Conservation (phyloP, 202 grass and related monocot species). For the Setaria viridis region DNA sequence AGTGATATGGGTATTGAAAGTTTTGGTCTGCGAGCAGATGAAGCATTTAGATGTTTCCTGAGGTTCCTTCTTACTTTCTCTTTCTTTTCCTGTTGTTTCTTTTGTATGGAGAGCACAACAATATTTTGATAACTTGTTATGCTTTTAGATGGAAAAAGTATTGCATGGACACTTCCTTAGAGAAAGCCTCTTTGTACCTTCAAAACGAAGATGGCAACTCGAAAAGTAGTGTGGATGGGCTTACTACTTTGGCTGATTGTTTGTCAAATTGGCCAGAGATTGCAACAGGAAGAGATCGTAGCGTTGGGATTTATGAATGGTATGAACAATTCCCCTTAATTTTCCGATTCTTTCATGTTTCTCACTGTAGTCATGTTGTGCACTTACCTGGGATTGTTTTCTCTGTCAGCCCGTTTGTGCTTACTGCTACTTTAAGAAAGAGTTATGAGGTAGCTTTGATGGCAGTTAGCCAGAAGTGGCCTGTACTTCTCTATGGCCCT, state of each 20-base stretch:
- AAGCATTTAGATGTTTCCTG: constrained; percentile 72
- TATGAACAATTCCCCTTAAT: constrained; percentile 46
- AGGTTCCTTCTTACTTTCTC: constrained; percentile 58
- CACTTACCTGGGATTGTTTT: constrained; percentile 40
- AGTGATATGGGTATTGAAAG: constrained; percentile 74
- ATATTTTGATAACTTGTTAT: constrained; percentile 26
- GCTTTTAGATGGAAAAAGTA: constrained; percentile 80
- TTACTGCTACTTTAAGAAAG: constrained; percentile 68
- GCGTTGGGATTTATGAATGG: constrained; percentile 48
- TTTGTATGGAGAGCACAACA: constrained; percentile 11
- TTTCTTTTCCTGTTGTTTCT: constrained; percentile 30
- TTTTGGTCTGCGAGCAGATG: constrained; percentile 72
- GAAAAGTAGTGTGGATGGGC: constrained; percentile 39
- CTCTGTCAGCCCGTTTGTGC: constrained; percentile 65
- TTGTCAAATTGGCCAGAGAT: constrained; percentile 46
- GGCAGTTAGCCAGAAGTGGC: constrained; percentile 86
- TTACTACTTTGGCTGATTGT: constrained; percentile 60
- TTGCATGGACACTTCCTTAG: constrained; percentile 80
- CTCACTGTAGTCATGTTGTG: constrained; percentile 18
- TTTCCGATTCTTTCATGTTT: constrained; percentile 31
- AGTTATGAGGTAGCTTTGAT: constrained; percentile 82
- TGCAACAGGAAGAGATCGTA: constrained; percentile 37
- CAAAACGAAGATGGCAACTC: constrained; percentile 44
- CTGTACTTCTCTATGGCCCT: constrained; percentile 89
- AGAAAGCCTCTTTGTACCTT: constrained; percentile 89